Percentiles rank a stretch among this genome's conserved stretches.
Conservation (phyloP, 257 asterid species). For the Verbascum thapsus region DNA sequence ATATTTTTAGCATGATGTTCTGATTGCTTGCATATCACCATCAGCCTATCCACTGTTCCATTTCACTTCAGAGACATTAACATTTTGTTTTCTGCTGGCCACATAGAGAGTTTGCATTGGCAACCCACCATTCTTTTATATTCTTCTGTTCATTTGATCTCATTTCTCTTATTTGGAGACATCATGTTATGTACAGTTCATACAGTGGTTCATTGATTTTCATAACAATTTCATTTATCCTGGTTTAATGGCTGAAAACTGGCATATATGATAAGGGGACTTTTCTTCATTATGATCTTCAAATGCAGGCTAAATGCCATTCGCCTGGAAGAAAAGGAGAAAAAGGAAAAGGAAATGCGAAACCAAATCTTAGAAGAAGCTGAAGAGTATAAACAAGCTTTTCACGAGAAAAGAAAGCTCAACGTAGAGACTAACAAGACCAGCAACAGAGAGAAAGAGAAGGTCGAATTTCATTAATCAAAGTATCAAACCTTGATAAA, state of each 20-base stretch:
- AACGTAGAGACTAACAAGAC: constrained; percentile 69
- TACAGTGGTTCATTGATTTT: too few relatives aligned
- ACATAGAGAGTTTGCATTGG: too few relatives aligned
- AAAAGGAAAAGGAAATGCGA: constrained; percentile 75
- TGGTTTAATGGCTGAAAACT: not conserved
- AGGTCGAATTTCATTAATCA: constrained; percentile 58
- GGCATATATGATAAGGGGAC: not conserved
- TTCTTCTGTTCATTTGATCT: not conserved
- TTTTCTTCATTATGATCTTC: constrained; percentile 1
- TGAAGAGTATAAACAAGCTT: constrained; percentile 70
- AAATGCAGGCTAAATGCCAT: constrained; percentile 75
- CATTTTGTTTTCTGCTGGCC: too few relatives aligned
- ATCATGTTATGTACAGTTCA: not conserved
- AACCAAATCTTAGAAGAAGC: constrained; percentile 87
- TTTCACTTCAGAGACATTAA: too few relatives aligned
- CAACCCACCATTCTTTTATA: not conserved
- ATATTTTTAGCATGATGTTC: too few relatives aligned
- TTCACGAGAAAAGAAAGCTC: constrained; percentile 78
- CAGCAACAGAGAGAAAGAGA: constrained; percentile 76
- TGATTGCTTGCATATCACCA: too few relatives aligned
- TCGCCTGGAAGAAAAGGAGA: constrained; percentile 96
- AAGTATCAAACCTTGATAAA: too few relatives aligned
- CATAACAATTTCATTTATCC: not conserved
- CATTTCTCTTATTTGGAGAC: not conserved
- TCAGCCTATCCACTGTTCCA: too few relatives aligned